Conservation (phyloP, 768 basidiomycete genomes). For the Tylopilus intermedius region DNA sequence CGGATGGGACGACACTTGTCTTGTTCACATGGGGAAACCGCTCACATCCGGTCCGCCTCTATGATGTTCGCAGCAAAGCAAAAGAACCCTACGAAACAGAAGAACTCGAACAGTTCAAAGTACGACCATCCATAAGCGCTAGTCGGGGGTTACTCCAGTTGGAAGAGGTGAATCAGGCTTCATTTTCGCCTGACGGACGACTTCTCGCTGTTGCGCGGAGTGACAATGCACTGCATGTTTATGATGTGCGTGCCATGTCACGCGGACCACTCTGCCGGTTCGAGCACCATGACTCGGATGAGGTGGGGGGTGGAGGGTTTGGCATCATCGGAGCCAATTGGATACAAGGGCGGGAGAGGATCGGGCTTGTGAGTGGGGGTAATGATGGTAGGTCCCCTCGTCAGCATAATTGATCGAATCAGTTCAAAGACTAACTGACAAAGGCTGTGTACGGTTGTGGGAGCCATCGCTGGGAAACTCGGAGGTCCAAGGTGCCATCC, state of each 20-base stretch:
- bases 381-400: slow-evolving; percentile 48
- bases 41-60: slow-evolving; percentile 42
- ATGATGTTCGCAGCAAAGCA: slow-evolving; percentile 41
- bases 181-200: slow-evolving; percentile 57
- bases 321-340: slow-evolving; percentile 53
- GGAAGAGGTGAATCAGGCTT: slow-evolving; percentile 44
- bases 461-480: slow-evolving; percentile 43
- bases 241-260: slow-evolving; percentile 53
- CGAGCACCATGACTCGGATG: slow-evolving; percentile 39
- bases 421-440: slow-evolving; percentile 7
- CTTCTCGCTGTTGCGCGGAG: slow-evolving; percentile 56
- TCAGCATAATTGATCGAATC: not conserved
- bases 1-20: slow-evolving; percentile 36
- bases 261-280: slow-evolving; percentile 46
- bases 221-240: slow-evolving; percentile 57
- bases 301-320: slow-evolving; percentile 30
- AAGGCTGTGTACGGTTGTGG: slow-evolving; percentile 72
- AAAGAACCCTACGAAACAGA: slow-evolving; percentile 27
- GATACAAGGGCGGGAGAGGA: slow-evolving; percentile 40
- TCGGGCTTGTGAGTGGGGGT: slow-evolving; percentile 58
- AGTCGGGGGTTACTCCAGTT: slow-evolving; percentile 5
- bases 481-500: slow-evolving; percentile 39
- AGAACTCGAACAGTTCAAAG: slow-evolving; percentile 34
- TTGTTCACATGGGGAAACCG: slow-evolving; percentile 28
- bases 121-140: not conserved